A percentile compares a stretch with the other conserved stretches of the same genome.
Conservation (phyloP, 129 eudicot genomes). For the Flaveria bidentis region DNA sequence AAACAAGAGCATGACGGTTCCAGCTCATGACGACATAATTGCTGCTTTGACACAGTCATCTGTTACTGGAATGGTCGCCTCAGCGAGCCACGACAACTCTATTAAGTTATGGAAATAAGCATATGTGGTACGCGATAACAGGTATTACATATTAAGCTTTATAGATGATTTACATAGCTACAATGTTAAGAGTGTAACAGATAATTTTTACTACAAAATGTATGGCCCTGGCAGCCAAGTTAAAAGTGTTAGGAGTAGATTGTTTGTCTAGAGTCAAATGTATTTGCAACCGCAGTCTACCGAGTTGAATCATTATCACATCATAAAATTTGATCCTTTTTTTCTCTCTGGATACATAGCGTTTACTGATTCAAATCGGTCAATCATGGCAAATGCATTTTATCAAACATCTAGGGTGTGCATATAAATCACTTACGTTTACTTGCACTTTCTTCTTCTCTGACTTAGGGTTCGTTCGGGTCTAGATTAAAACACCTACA, state of each 20-base stretch:
- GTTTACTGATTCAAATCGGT: not conserved
- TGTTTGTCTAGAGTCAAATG: constrained; percentile 14
- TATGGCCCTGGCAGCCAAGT: constrained; percentile 26
- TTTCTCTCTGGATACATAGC: not conserved
- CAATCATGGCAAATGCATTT: not conserved
- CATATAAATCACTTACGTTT: no score
- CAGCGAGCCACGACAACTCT: constrained; percentile 84
- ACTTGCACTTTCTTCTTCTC: no score
- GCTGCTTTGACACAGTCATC: constrained; percentile 87
- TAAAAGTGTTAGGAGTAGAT: constrained; percentile 16
- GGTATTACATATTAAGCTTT: not conserved
- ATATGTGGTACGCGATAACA: constrained; percentile 5
- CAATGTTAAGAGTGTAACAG: not conserved
- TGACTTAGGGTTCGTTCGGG: no score
- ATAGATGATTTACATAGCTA: constrained; percentile 3
- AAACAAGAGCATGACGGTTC: constrained; percentile 88
- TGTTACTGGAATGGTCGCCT: constrained; percentile 87
- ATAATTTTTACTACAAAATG: constrained; percentile 21
- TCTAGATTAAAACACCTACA: no score
- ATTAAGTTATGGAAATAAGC: constrained; percentile 86
- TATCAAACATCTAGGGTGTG: no score
- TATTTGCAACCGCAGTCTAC: constrained; percentile 19
- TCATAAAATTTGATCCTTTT: not conserved
- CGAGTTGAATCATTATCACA: constrained; percentile 12
- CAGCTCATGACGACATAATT: constrained; percentile 78